phyloP scores from a whole-genome alignment of 805 yeast species.

The Pichia membranifaciens region DNA sequence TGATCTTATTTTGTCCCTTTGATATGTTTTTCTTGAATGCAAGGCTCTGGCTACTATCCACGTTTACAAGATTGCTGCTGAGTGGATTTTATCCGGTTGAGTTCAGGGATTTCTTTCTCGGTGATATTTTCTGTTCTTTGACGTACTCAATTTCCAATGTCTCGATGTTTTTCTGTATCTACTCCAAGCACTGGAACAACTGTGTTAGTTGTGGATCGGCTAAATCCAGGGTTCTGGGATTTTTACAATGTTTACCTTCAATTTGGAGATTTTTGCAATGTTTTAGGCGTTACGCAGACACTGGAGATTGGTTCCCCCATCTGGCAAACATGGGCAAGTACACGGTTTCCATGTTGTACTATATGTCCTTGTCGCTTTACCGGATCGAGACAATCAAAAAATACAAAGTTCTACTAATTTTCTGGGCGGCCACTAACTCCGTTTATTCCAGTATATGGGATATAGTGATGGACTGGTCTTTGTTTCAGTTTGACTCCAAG shows the following conservation, averaged over 20 bases:
- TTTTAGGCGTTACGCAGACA: conserved; percentile 81
- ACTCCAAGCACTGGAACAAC: conserved; percentile 64
- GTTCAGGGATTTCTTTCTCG: conserved; percentile 87
- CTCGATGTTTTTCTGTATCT: conserved; percentile 80
- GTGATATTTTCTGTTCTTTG: conserved; percentile 84
- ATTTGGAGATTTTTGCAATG: conserved; percentile 91
- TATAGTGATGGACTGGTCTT: conserved; percentile 91
- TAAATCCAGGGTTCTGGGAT: conserved; percentile 72
- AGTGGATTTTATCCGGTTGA: conserved; percentile 94
- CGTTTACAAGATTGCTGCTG: conserved; percentile 63
- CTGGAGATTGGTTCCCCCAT: conserved; percentile 96
- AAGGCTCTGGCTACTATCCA: conserved; percentile 70
- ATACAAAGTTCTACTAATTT: conserved; percentile 56
- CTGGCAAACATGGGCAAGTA: conserved; percentile 84
- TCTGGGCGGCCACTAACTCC: conserved; percentile 71
- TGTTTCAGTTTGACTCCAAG: conserved; percentile 59
- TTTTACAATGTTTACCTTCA: conserved; percentile 77
- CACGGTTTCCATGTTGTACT: conserved; percentile 56
- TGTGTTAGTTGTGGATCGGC: conserved; percentile 67
- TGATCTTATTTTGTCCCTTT: conserved; percentile 56
- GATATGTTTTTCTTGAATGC: conserved; percentile 51
- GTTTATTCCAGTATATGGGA: conserved; percentile 77
- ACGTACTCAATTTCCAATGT: conserved; percentile 84
- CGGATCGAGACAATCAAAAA: conserved; percentile 49
- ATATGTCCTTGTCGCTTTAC: conserved; percentile 69